Percentiles rank a stretch among this genome's conserved stretches.
Conservation (phyloP, 805 yeast species). For the Saturnispora hagleri region DNA sequence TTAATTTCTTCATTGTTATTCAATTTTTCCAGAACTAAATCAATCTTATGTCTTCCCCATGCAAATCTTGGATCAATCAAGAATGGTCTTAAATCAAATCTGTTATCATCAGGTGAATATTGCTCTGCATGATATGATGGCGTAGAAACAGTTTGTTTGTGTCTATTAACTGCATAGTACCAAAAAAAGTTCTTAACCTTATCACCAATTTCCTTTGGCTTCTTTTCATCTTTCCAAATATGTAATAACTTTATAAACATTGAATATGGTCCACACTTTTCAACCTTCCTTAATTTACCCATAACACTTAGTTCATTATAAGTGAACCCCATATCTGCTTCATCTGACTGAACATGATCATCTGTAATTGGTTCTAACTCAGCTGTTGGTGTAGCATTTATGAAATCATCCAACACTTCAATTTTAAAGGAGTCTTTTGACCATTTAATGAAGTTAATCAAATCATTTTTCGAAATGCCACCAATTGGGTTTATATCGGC, state of each 20-base stretch:
- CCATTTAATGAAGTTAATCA: conserved; percentile 77
- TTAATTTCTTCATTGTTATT: conserved; percentile 31
- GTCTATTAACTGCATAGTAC: conserved; percentile 91
- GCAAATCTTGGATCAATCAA: conserved; percentile 82
- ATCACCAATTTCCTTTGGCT: conserved; percentile 79
- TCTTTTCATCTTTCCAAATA: conserved; percentile 80
- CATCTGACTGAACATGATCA: conserved; percentile 90
- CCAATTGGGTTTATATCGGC: conserved; percentile 99
- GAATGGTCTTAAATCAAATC: conserved; percentile 95
- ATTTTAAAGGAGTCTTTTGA: conserved; percentile 59
- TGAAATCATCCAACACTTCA: conserved; percentile 69
- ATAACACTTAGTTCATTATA: conserved; percentile 87
- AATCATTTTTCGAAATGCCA: conserved; percentile 92
- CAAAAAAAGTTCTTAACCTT: conserved; percentile 91
- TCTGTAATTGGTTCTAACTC: conserved; percentile 95
- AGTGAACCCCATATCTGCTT: conserved; percentile 96
- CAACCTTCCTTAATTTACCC: conserved; percentile 85
- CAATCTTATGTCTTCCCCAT: conserved; percentile 86
- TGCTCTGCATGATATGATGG: conserved; percentile 98
- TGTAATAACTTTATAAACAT: conserved; percentile 87
- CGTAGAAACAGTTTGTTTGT: conserved; percentile 94
- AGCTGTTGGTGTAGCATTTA: conserved; percentile 94
- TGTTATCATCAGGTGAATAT: conserved; percentile 95
- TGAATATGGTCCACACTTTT: conserved; percentile 93
- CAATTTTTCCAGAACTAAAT: conserved; percentile 56